phyloP scores from a whole-genome alignment of 108 stramenopile species.

The Epithemia pelagica region DNA sequence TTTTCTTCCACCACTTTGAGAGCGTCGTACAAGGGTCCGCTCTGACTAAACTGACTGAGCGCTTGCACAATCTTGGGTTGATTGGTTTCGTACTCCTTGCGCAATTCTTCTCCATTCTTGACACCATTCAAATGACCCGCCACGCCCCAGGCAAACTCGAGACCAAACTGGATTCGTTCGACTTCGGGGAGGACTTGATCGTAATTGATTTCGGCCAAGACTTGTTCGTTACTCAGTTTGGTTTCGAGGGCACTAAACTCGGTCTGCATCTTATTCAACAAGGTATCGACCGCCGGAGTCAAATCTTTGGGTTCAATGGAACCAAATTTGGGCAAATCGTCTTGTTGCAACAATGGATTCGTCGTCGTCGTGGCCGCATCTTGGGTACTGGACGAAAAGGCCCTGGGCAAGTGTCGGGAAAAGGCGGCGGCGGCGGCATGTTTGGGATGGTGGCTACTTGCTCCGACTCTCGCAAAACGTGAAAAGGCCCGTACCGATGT shows the following conservation, averaged over 20 bases:
- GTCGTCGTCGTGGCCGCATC: background rate
- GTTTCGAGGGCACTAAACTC: constrained; percentile 69
- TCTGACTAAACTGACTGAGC: constrained; percentile 83
- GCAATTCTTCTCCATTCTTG: constrained; percentile 91
- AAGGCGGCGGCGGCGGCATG: background rate
- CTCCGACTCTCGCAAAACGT: background rate
- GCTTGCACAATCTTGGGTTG: constrained; percentile 90
- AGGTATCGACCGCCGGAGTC: constrained; percentile 70
- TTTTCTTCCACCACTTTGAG: constrained; percentile 54
- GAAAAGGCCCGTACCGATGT: background rate
- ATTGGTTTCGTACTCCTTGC: constrained; percentile 86
- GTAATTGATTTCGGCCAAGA: constrained; percentile 17
- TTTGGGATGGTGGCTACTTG: background rate
- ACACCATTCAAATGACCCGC: constrained; percentile 96
- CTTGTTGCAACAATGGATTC: constrained; percentile 82
- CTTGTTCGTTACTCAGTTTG: constrained; percentile 17
- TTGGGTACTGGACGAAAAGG: background rate
- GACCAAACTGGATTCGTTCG: constrained; percentile 66
- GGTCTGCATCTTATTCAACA: constrained; percentile 56
- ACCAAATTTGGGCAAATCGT: constrained; percentile 80
- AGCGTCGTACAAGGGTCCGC: constrained; percentile 84
- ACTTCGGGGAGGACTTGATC: constrained; percentile 72
- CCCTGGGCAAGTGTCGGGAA: background rate
- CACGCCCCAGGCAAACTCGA: constrained; percentile 93
- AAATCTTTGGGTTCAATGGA: constrained; percentile 71